Base-by-base conservation (phyloP, 768 basidiomycete species). In the Auricularia heimuer region DNA sequence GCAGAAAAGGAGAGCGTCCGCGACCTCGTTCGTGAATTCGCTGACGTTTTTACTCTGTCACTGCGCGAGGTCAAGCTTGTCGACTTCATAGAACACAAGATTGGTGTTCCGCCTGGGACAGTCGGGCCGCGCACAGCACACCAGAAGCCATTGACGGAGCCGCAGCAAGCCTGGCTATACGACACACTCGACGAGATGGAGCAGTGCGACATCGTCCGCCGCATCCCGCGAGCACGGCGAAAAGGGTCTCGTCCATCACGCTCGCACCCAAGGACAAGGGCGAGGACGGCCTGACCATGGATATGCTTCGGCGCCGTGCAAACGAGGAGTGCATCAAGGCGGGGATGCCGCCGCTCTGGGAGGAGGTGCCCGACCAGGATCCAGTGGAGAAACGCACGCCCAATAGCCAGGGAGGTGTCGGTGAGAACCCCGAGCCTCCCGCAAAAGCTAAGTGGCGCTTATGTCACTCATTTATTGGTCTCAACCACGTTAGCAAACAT, bases 231-330 rank as follows among this genome's bases (percentile, higher is more conserved):
- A 51, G 67, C 8, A 69, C 76, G 1, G 76, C 80, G 14, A 77
- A 78, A 64, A 75, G 74, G 34, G 70, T 77, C 0, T 68, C 72
- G 0, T 71, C 71, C 0, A 79, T 74, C 0, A 77, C 71, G 0
- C 67, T 82, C 0, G 77, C 76, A 0, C 69, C 74, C 63, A 81
- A 81, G 62, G 75, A 68, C 4, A 75, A 77, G 29, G 70, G 75
- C 4, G 68, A 69, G 0, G 69, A 65, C 0, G 76, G 78, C 0
- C 62, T 79, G 1, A 69, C 73, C 0, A 36, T 75, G 1, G 75
- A 77, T 2, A 76, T 79, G 42, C 72, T 81, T 0, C 69, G 73
- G 42, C 72, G 74, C 35, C 14, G 44, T 0, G 70, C 77, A 2
- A 79, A 80, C 63, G 71, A 77, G 24, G 62, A 77, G 58, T 78